Conservation (phyloP, 2,329 filamentous ascomycete genomes). For the Pyrenophora graminea region DNA sequence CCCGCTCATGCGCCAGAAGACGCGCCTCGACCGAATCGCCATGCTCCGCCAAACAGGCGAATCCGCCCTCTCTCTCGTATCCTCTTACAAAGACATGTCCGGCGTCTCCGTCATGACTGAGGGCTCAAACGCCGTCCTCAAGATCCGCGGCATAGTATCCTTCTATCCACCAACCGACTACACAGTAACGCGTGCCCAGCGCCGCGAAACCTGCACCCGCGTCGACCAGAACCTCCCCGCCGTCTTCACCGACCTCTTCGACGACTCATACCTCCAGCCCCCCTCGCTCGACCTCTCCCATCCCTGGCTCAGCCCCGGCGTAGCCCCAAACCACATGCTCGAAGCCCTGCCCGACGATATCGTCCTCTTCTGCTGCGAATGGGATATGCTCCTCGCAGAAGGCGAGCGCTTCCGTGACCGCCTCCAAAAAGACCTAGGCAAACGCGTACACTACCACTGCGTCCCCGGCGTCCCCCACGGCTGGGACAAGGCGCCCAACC, state of each 20-base stretch:
- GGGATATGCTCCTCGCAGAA: conserved; percentile 69
- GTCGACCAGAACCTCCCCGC: conserved; percentile 58
- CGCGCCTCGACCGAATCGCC: conserved; percentile 40
- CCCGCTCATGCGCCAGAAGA: conserved; percentile 38
- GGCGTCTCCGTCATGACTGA: conserved; percentile 41
- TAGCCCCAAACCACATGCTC: conserved; percentile 60
- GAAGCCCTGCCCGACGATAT: conserved; percentile 61
- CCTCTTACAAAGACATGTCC: conserved; percentile 43
- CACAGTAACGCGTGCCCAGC: conserved; percentile 62
- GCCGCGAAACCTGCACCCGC: conserved; percentile 59
- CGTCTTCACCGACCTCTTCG: conserved; percentile 57
- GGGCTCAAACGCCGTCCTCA: conserved; percentile 46
- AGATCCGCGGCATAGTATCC: conserved; percentile 61
- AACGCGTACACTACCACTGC: conserved; percentile 63
- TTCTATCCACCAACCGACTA: conserved; percentile 69
- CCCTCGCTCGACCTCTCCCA: conserved; percentile 57
- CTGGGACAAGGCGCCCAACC: conserved; percentile 70
- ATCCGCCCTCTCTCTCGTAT: conserved; percentile 42
- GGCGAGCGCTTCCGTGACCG: conserved; percentile 65
- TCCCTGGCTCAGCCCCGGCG: conserved; percentile 63
- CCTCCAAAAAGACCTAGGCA: conserved; percentile 56
- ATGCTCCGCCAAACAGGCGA: conserved; percentile 41
- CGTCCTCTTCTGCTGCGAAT: conserved; percentile 66
- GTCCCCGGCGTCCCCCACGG: conserved; percentile 64
- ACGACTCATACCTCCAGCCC: conserved; percentile 56